Base-by-base conservation (phyloP, 495 filamentous ascomycete genomes). In the Hyaloscypha hepaticicola region DNA sequence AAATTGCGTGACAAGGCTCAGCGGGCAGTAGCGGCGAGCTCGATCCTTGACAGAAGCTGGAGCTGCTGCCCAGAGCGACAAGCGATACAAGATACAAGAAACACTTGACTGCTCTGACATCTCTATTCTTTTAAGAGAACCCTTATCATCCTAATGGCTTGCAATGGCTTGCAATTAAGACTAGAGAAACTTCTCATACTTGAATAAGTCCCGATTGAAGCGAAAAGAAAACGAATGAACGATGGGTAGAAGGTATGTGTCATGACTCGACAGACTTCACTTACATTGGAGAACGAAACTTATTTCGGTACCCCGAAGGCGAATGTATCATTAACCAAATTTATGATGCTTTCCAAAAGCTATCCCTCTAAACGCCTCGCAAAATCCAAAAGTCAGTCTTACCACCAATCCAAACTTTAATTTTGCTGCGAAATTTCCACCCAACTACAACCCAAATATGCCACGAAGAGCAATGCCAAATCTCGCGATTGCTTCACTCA, bases 401-500 rank as follows among this genome's bases (percentile, higher is more conserved):
- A 16, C 38, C 38, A 45, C 38, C 38, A 45, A 45, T 19, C 9
- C 14, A 45, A 45, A 45, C 38, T 8, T 12, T 12, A 33, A 45
- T 45, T 45, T 45, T 45, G 38, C 38, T n/a, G n/a, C n/a, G n/a
- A 45, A 45, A 45, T 19, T 16, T 19, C 38, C 12, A 45, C 38
- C 50, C 50, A 11, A 34, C 53, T 57, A 12, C n/a, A 53, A 11
- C 34, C 55, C 60, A 69, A 76, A 81, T 70, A 25, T 65, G 69
- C 61, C 67, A 65, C 85, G 77, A 25, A 99, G 71, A 3, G 90
- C 87, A 61, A 80, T 77, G 0, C 88, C 91, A 67, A 97, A 89
- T 58, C 93, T 79, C 63, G 81, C 77, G 58, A 96, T 92, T 0
- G 89, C 95, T 75, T 91, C 87, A 1, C 80, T 80, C 77, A 97